Conservation (phyloP, 176 grass and related monocot genomes). For the Carex scoparia region DNA sequence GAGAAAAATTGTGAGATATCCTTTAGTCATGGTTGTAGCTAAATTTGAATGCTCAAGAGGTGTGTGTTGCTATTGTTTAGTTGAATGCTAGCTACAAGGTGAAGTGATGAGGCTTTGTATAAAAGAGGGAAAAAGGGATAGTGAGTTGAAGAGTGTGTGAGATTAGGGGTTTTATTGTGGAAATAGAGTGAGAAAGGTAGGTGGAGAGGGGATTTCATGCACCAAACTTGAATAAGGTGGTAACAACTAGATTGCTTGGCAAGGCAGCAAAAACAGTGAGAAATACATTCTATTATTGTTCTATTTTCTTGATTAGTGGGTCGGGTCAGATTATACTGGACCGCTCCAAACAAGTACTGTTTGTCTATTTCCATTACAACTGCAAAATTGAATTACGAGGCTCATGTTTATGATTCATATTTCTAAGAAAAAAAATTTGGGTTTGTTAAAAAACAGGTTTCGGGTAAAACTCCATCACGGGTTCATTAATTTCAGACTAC, state of each 20-base stretch:
- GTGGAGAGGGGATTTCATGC: conserved; percentile 28
- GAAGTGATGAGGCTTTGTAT: background rate
- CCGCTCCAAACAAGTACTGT: background rate
- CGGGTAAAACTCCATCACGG: no score
- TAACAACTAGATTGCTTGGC: conserved; percentile 41
- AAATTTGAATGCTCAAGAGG: background rate
- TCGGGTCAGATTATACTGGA: background rate
- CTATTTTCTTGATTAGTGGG: background rate
- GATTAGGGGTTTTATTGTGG: conserved; percentile 28
- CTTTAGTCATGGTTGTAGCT: conserved; percentile 19
- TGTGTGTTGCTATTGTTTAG: background rate
- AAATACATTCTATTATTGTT: conserved; percentile 6
- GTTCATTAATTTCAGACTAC: background rate
- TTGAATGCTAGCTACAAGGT: background rate
- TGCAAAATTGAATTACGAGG: background rate
- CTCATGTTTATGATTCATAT: background rate
- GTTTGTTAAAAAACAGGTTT: background rate
- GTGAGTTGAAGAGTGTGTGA: background rate
- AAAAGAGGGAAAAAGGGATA: background rate
- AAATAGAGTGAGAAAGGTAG: conserved; percentile 28
- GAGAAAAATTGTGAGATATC: background rate
- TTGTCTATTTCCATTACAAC: background rate
- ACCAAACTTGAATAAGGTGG: conserved; percentile 38
- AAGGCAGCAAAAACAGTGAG: conserved; percentile 33
- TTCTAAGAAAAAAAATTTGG: background rate